These are phyloP conservation scores for Zymoseptoria crescenta DNA, from an alignment of 2,329 filamentous ascomycete genomes.

Conservation along the genomic window DNA sequence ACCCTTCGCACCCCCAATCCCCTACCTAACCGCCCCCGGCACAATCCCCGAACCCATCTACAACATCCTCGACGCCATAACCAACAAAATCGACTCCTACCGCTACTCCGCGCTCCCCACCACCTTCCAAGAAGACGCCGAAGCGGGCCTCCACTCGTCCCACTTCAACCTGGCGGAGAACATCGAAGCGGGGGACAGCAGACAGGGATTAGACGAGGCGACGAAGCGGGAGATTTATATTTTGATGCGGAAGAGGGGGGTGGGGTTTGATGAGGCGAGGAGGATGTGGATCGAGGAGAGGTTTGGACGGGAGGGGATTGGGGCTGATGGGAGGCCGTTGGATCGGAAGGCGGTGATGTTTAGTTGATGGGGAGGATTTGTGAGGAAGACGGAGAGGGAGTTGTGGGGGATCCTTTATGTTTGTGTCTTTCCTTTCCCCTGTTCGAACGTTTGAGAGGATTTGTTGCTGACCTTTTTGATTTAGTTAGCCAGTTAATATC, in stretches of 20 bases:
- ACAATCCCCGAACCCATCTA: conserved; percentile 49
- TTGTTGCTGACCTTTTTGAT: background rate
- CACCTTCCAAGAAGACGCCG: conserved; percentile 71
- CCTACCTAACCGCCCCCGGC: conserved; percentile 41
- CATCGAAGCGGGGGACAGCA: conserved; percentile 66
- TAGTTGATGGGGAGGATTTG: conserved; percentile 43
- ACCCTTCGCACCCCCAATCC: conserved; percentile 54
- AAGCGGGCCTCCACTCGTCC: conserved; percentile 73
- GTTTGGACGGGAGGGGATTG: conserved; percentile 83
- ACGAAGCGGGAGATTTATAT: conserved; percentile 75
- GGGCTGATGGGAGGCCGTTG: conserved; percentile 73
- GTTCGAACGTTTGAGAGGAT: background rate
- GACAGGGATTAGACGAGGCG: conserved; percentile 70
- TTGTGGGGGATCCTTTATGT: background rate
- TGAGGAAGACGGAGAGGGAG: background rate
- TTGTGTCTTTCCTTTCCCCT: background rate
- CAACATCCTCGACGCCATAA: conserved; percentile 33
- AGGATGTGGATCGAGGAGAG: conserved; percentile 76
- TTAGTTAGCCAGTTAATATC: background rate
- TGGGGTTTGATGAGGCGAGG: conserved; percentile 86
- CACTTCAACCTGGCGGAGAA: conserved; percentile 80
- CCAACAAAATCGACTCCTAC: conserved; percentile 35
- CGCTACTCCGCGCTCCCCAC: conserved; percentile 71
- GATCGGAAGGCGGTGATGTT: conserved; percentile 97
- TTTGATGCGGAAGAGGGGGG: conserved; percentile 80